Percentiles rank a stretch among this genome's conserved stretches.
Conservation (phyloP, 306 rosid genomes). For the Trifolium subterraneum region DNA sequence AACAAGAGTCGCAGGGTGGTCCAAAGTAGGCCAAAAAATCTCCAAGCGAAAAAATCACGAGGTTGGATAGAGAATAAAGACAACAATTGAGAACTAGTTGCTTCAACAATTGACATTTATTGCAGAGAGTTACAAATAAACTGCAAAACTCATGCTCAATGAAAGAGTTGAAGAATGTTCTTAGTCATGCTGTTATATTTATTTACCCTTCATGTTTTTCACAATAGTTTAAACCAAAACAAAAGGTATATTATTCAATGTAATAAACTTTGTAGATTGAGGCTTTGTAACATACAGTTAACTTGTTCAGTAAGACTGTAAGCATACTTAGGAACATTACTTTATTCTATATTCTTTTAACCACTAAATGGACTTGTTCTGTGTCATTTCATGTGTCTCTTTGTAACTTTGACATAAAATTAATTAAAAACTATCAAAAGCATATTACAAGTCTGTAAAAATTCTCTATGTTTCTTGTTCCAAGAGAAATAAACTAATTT, state of each 20-base stretch:
- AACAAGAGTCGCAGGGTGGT: too few species aligned
- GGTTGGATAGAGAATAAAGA: neutral
- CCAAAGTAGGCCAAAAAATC: too few species aligned
- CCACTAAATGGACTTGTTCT: neutral
- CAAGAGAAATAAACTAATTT: neutral
- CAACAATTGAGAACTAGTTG: neutral
- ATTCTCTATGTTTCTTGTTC: neutral
- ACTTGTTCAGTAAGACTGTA: neutral
- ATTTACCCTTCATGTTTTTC: neutral
- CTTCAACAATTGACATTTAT: neutral
- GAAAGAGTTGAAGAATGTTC: neutral
- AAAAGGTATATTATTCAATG: neutral
- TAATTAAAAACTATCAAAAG: constrained; percentile 3
- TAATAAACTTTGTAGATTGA: neutral
- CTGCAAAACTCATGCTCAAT: neutral
- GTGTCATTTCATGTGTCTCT: neutral
- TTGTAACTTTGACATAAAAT: neutral
- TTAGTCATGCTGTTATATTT: neutral
- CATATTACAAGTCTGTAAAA: neutral
- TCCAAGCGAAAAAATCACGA: too few species aligned
- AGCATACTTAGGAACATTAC: neutral
- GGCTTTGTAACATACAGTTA: constrained; percentile 2
- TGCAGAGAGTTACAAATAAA: neutral
- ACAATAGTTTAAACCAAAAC: neutral
- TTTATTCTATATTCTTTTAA: neutral